phyloP scores from a whole-genome alignment of 257 asterid genomes.

The Capsicum baccatum region DNA sequence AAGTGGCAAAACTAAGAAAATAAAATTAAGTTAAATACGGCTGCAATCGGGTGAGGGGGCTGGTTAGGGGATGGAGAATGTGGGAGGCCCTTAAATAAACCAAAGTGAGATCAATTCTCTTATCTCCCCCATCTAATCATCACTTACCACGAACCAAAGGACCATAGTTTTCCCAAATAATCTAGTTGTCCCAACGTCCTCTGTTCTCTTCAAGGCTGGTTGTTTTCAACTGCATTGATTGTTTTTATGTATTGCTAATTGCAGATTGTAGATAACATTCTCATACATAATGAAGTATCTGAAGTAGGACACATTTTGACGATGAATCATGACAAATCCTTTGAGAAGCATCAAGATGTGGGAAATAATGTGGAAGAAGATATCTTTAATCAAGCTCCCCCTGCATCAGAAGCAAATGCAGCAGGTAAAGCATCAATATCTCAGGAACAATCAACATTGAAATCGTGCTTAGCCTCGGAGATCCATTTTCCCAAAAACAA shows the following conservation, averaged over 20 bases:
- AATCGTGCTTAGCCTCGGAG: slow-evolving; percentile 55
- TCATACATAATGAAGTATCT: slow-evolving; percentile 60
- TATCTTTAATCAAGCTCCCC: slow-evolving; percentile 44
- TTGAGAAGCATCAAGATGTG: slow-evolving; percentile 48
- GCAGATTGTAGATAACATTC: slow-evolving; percentile 85
- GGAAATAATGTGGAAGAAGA: slow-evolving; percentile 64
- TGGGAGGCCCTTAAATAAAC: slow-evolving; percentile 7
- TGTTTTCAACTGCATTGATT: background rate
- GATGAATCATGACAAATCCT: slow-evolving; percentile 40
- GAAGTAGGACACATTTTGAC: slow-evolving; percentile 50
- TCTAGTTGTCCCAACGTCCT: slow-evolving; percentile 2
- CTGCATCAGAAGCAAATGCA: slow-evolving; percentile 39
- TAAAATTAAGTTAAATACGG: background rate
- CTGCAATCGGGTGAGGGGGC: background rate
- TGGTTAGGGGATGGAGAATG: background rate
- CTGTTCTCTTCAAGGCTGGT: background rate
- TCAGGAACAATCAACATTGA: slow-evolving; percentile 45
- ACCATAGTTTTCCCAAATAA: slow-evolving; percentile 14
- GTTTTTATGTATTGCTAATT: slow-evolving; percentile 3
- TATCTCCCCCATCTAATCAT: background rate
- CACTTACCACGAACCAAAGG: background rate
- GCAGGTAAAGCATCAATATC: slow-evolving; percentile 36
- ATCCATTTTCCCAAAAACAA: slow-evolving; percentile 69
- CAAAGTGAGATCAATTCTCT: background rate
- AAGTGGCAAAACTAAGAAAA: background rate